Evolutionary conservation across 768 basidiomycete genomes (phyloP), one percentile per base, ranked within the genome.

Genomic region (Boletus bicolor): DNA sequence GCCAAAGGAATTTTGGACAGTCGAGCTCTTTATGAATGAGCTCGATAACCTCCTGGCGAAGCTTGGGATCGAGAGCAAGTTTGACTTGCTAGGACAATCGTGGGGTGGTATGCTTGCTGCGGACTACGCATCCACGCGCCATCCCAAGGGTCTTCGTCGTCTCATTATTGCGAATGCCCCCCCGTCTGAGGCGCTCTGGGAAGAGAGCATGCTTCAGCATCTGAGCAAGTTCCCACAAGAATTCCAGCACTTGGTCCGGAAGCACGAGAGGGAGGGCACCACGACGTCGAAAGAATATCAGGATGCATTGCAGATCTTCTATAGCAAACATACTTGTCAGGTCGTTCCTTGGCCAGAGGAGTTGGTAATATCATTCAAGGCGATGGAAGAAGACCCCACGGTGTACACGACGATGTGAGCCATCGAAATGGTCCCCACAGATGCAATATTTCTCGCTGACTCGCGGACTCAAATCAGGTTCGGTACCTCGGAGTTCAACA

Each of bases 61-160:
- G 37, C 69, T 84, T 24, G 72, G 67, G 1, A 73, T 83, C 51
- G 45, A 68, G 19, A 64, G 69, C 14, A 61, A 62, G 3, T 83
- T 75, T 60, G 72, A 76, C 51, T 56, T 83, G 5, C 57, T 79
- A 3, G 83, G 83, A 0, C 81, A 83, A 34, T 81, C 80, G 4
- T 83, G 82, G 82, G 82, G 82, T 10, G 80, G 78, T 0, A 79
- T 80, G 66, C 71, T 83, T 11, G 79, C 70, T 0, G 51, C 68
- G 3, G 72, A 76, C 39, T 78, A 74, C 49, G 77, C 64, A 1
- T 62, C 73, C n/a, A 61, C 65, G 2, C 66, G 68, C 5, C 67
- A 73, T 12, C 78, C 78, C 7, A 30, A 35, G 0, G 77, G 76
- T 0, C 60, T 80, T n/a, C 71, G 69, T 44, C 71, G 67, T 7